phyloP scores from a whole-genome alignment of 192 early-diverging fungal genomes.

The Backusella psychrophila region DNA sequence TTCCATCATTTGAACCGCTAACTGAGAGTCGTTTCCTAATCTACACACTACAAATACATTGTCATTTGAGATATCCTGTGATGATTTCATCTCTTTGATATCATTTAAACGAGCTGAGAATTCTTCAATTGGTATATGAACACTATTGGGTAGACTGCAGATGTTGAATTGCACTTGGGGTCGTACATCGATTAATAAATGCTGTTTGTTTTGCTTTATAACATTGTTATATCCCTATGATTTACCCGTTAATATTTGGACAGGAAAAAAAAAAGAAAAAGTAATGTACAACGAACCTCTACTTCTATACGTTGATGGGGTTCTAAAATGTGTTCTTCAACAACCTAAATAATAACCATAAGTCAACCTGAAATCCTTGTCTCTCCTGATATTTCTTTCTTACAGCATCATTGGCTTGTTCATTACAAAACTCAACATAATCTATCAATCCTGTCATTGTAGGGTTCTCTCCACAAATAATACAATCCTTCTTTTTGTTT shows the following conservation, averaged over 20 bases:
- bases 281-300: not conserved
- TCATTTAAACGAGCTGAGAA: slow-evolving; percentile 44
- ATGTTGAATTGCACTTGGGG: slow-evolving; percentile 84
- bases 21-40: slow-evolving; percentile 86
- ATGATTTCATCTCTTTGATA: slow-evolving; percentile 27
- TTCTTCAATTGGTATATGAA: slow-evolving; percentile 53
- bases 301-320: slow-evolving; percentile 19
- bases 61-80: slow-evolving; percentile 6
- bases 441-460: slow-evolving; percentile 82
- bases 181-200: slow-evolving; percentile 89
- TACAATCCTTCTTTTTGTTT: slow-evolving; percentile 64
- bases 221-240: slow-evolving; percentile 44
- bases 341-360: not conserved
- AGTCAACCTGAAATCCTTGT: not conserved
- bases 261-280: not conserved
- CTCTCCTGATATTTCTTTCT: not conserved
- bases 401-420: slow-evolving; percentile 74
- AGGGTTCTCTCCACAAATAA: slow-evolving; percentile 84
- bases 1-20: slow-evolving; percentile 77
- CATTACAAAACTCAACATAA: slow-evolving; percentile 90
- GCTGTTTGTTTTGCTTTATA: slow-evolving; percentile 35
- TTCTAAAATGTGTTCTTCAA: not conserved
- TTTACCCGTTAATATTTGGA: not conserved
- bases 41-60: slow-evolving; percentile 83
- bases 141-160: slow-evolving; percentile 62